Percentiles rank a stretch among this genome's conserved stretches.
phyloP scores from a whole-genome alignment of 176 grass and related monocot species.

The Carex kokanica region DNA sequence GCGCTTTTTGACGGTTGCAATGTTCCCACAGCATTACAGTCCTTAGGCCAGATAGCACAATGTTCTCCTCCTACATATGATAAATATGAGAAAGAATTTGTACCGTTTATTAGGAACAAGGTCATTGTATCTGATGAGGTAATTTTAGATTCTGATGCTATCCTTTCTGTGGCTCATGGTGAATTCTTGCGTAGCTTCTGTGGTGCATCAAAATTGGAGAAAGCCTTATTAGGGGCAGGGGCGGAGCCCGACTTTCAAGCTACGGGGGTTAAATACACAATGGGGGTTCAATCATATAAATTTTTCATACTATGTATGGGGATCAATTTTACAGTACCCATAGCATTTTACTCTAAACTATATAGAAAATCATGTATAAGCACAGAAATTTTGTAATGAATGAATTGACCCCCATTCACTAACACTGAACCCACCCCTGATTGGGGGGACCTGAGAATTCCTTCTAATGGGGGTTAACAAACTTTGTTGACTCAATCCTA shows the following conservation, averaged over 20 bases:
- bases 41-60: constrained; percentile 71
- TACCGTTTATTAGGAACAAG: constrained; percentile 45
- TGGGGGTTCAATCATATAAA: too few species aligned
- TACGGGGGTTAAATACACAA: too few species aligned
- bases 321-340: too few species aligned
- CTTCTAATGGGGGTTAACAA: neutral
- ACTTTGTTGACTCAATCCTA: neutral
- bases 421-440: neutral
- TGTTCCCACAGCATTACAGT: constrained; percentile 70
- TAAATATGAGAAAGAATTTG: constrained; percentile 48
- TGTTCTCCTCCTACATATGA: constrained; percentile 57
- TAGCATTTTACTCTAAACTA: too few species aligned
- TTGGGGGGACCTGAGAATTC: neutral
- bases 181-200: constrained; percentile 14
- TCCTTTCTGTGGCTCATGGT: constrained; percentile 18
- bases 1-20: constrained; percentile 45
- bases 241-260: too few species aligned
- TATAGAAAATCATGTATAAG: too few species aligned
- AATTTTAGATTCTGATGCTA: constrained; percentile 25
- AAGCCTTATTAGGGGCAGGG: neutral
- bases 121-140: constrained; percentile 65
- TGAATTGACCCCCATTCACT: too few species aligned
- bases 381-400: too few species aligned
- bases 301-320: too few species aligned
- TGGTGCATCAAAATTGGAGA: constrained; percentile 9